Conservation (phyloP, 2,329 filamentous ascomycete species). For the Pseudopyrenochaeta lycopersici region DNA sequence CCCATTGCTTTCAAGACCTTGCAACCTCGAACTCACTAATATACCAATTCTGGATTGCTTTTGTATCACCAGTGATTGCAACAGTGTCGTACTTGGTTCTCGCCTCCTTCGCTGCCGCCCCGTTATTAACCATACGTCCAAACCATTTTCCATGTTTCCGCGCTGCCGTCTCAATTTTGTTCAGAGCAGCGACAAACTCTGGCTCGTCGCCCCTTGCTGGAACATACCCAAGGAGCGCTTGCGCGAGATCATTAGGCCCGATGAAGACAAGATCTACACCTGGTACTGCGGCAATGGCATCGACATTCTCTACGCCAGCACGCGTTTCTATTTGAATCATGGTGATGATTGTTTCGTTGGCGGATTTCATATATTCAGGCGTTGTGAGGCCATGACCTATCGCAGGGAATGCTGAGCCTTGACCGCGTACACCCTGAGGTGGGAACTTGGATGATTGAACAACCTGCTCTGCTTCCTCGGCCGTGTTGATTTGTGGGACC, state of each 20-base stretch:
- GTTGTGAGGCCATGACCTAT: constrained; percentile 58
- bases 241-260: constrained; percentile 71
- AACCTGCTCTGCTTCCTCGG: constrained; percentile 53
- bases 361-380: constrained; percentile 65
- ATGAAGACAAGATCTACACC: constrained; percentile 72
- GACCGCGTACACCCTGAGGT: constrained; percentile 63
- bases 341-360: constrained; percentile 66
- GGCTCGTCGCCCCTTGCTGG: constrained; percentile 63
- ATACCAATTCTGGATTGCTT: constrained; percentile 63
- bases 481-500: constrained; percentile 64
- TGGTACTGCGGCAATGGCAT: constrained; percentile 68
- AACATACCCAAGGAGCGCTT: constrained; percentile 64
- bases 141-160: constrained; percentile 71
- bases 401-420: constrained; percentile 64
- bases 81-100: constrained; percentile 54
- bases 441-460: constrained; percentile 66
- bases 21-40: constrained; percentile 33
- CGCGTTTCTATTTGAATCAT: constrained; percentile 75
- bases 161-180: constrained; percentile 60
- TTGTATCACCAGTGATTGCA: constrained; percentile 57
- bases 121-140: constrained; percentile 61
- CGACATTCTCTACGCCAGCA: constrained; percentile 67
- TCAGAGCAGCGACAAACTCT: constrained; percentile 67
- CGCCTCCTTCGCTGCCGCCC: constrained; percentile 49
- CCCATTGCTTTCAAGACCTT: constrained; percentile 4